Evolutionary conservation across 1,139 yeast species (phyloP), one percentile per base, ranked within the genome.

Genomic region (Geotrichum fermentans): DNA sequence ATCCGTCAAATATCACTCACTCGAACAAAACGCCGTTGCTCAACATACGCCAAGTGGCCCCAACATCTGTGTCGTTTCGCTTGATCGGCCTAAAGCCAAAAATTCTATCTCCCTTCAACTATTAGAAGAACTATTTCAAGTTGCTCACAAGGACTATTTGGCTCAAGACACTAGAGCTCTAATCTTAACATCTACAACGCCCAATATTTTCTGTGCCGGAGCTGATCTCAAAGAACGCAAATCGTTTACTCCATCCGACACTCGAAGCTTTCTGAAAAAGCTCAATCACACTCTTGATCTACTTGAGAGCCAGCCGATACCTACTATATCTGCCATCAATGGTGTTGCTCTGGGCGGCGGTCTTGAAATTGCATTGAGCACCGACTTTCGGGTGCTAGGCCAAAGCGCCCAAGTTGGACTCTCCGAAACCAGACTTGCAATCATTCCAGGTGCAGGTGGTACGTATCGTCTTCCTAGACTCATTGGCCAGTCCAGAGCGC

Each of bases 281-380:
- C 58, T 63, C 38, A 65, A 65, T 44, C 42, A 51, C 43, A 61
- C 66, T 1, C 54, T 65, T 29, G 57, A 55, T 29, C 47, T 56
- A 34, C 52, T 65, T 24, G 61, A 61, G 39, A 38, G 41, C 13
- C 59, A 64, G 41, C 54, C 52, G n/a, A 58, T 63, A 42, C 67
- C 67, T n/a, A 62, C 66, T 14, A 59, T 63, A 29, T 38, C 66
- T 4, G 59, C 64, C 4, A 53, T 63, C 20, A 60, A 62, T 45
- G 66, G 66, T 13, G 48, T 56, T n/a, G 66, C 67, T n/a, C 56
- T 63, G 2, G 67, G 67, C 7, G 66, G 66, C 10, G 67, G 67
- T 1, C 55, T 61, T 5, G 67, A 63, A 47, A 51, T 63, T 10
- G 65, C 66, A 1, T 52, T 63, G 45, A 43, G 61, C 14, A 58